Conservation (phyloP, 805 yeast species). For the Candida mattraensis region DNA sequence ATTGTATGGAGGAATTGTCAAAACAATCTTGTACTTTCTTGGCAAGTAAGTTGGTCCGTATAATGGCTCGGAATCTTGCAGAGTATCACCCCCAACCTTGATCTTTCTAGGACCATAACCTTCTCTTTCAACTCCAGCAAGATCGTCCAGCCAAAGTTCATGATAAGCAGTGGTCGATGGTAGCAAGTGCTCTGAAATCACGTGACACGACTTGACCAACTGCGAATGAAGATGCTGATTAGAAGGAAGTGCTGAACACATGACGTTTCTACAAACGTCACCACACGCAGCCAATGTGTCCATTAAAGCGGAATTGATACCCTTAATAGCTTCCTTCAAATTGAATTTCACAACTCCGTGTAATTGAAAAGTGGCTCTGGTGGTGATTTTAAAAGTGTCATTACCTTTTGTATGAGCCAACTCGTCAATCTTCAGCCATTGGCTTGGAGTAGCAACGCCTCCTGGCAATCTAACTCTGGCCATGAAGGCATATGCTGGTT, state of each 20-base stretch:
- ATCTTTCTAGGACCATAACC: conserved; percentile 84
- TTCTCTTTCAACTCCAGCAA: conserved; percentile 41
- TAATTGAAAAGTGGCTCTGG: conserved; percentile 95
- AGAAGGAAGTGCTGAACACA: conserved; percentile 85
- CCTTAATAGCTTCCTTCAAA: conserved; percentile 87
- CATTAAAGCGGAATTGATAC: conserved; percentile 85
- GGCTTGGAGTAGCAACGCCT: conserved; percentile 82
- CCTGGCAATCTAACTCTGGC: conserved; percentile 95
- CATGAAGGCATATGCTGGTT: conserved; percentile 97
- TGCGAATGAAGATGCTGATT: conserved; percentile 81
- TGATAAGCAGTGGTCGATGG: conserved; percentile 95
- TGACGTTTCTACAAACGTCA: conserved; percentile 96
- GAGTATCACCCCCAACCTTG: conserved; percentile 86
- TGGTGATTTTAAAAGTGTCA: conserved; percentile 90
- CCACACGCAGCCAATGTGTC: conserved; percentile 98
- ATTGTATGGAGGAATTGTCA: conserved; percentile 93
- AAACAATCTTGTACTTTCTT: conserved; percentile 92
- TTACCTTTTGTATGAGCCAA: conserved; percentile 83
- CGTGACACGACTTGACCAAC: conserved; percentile 59
- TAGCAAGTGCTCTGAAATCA: conserved; percentile 76
- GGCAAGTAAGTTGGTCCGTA: conserved; percentile 89
- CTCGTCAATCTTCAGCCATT: conserved; percentile 84
- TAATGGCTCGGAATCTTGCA: conserved; percentile 81
- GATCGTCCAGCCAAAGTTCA: conserved; percentile 78
- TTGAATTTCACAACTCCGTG: conserved; percentile 93